These are phyloP conservation scores for Magnolia kwangsiensis DNA, from an alignment of 164 flowering plant species.

Conservation along the genomic window DNA sequence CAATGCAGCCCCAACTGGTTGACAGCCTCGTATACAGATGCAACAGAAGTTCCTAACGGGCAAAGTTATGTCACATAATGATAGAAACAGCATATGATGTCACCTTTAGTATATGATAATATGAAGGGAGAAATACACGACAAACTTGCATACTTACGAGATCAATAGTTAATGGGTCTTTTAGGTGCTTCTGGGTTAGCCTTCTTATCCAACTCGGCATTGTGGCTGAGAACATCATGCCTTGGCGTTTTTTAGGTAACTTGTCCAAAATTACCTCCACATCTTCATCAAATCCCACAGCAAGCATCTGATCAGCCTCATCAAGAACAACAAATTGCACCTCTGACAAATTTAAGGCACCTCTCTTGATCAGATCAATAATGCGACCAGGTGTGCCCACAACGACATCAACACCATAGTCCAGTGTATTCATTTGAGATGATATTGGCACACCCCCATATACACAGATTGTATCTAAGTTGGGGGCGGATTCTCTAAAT, in stretches of 20 bases:
- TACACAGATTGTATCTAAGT: conserved; percentile 57
- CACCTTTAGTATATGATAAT: neutral
- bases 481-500: conserved; percentile 54
- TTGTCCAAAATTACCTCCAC: conserved; percentile 55
- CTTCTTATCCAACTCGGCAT: conserved; percentile 69
- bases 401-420: conserved; percentile 69
- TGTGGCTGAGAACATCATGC: conserved; percentile 82
- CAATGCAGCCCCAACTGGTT: too few species aligned
- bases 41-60: neutral
- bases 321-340: conserved; percentile 73
- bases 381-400: conserved; percentile 88
- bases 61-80: neutral
- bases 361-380: conserved; percentile 69
- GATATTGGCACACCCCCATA: conserved; percentile 73
- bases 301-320: conserved; percentile 90
- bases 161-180: conserved; percentile 59
- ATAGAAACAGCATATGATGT: neutral
- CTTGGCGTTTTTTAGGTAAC: conserved; percentile 61
- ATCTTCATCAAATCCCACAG: conserved; percentile 73
- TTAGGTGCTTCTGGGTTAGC: conserved; percentile 53
- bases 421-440: conserved; percentile 56
- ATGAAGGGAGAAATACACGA: neutral
- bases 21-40: neutral
- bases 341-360: conserved; percentile 51
- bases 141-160: conserved; percentile 44